Evolutionary conservation across 2,329 filamentous ascomycete species (phyloP).

Genomic region (Phyllosticta citribraziliensis): DNA sequence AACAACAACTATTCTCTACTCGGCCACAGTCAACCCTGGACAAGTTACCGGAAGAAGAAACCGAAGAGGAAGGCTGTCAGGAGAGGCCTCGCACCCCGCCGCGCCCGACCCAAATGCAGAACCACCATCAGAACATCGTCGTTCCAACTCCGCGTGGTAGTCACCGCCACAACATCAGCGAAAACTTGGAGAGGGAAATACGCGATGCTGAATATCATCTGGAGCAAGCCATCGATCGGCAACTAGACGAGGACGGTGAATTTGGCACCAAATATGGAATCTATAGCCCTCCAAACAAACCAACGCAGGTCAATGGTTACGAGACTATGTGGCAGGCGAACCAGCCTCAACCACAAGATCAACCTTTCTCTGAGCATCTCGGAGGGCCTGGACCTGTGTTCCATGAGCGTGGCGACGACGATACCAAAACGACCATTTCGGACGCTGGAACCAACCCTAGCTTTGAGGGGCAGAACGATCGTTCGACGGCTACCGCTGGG

Average conservation of each 20-base stretch:
- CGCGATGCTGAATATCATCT: slow-evolving; percentile 79
- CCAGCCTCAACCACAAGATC: slow-evolving; percentile 65
- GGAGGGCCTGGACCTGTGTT: slow-evolving; percentile 19
- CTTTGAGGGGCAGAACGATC: slow-evolving; percentile 25
- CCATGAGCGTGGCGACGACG: slow-evolving; percentile 18
- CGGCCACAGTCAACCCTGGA: slow-evolving; percentile 45
- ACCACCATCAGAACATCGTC: slow-evolving; percentile 44
- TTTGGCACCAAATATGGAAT: slow-evolving; percentile 44
- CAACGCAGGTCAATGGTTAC: slow-evolving; percentile 13
- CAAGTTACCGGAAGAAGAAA: slow-evolving; percentile 65
- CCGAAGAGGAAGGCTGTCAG: slow-evolving; percentile 40
- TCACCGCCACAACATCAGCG: slow-evolving; percentile 63
- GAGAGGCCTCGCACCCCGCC: slow-evolving; percentile 18
- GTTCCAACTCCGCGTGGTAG: slow-evolving; percentile 51
- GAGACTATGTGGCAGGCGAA: slow-evolving; percentile 36
- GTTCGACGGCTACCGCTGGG: slow-evolving; percentile 20
- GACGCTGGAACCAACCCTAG: slow-evolving; percentile 28
- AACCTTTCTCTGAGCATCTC: slow-evolving; percentile 53
- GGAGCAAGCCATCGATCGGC: slow-evolving; percentile 67
- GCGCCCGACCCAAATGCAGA: slow-evolving; percentile 26
- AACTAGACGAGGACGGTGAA: slow-evolving; percentile 64
- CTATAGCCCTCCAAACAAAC: slow-evolving; percentile 15
- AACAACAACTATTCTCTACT: slow-evolving; percentile 37
- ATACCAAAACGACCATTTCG: slow-evolving; percentile 29
- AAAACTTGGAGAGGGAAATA: slow-evolving; percentile 72